phyloP scores from a whole-genome alignment of 305 asterid species.

The Solanum aculeatissimum region DNA sequence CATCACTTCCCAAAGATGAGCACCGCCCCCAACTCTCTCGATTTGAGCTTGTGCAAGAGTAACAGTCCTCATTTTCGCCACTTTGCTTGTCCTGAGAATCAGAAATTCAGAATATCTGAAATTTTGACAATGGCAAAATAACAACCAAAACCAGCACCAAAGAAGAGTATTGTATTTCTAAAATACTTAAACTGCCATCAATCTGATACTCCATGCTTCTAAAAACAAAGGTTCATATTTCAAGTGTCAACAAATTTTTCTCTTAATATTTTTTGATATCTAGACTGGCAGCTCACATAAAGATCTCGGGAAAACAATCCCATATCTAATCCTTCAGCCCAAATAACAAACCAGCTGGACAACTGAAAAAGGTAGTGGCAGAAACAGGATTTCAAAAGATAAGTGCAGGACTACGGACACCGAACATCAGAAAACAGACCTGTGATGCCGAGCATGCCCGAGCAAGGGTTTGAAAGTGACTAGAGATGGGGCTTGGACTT shows the following conservation, averaged over 20 bases:
- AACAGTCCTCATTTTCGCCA: slow-evolving; percentile 73
- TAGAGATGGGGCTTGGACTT: background rate
- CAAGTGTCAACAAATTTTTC: background rate
- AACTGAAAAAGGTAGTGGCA: background rate
- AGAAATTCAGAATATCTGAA: slow-evolving; percentile 1
- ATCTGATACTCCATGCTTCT: background rate
- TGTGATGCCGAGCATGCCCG: background rate
- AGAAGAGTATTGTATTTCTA: background rate
- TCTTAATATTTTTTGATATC: background rate
- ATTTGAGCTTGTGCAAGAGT: slow-evolving; percentile 89
- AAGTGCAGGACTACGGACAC: background rate
- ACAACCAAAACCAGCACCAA: background rate
- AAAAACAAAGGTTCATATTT: background rate
- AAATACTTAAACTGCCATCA: background rate
- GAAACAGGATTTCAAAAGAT: background rate
- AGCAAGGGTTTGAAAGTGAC: background rate
- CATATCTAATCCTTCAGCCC: background rate
- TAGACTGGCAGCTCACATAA: background rate
- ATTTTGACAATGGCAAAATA: background rate
- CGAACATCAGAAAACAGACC: background rate
- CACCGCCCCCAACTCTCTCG: slow-evolving; percentile 99
- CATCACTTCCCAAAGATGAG: slow-evolving; percentile 91
- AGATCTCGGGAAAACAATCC: background rate
- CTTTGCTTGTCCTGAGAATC: slow-evolving; percentile 48
- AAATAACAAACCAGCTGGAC: background rate